Conservation (phyloP, 2,329 filamentous ascomycete genomes). For the Lasiodiplodia theobromae region DNA sequence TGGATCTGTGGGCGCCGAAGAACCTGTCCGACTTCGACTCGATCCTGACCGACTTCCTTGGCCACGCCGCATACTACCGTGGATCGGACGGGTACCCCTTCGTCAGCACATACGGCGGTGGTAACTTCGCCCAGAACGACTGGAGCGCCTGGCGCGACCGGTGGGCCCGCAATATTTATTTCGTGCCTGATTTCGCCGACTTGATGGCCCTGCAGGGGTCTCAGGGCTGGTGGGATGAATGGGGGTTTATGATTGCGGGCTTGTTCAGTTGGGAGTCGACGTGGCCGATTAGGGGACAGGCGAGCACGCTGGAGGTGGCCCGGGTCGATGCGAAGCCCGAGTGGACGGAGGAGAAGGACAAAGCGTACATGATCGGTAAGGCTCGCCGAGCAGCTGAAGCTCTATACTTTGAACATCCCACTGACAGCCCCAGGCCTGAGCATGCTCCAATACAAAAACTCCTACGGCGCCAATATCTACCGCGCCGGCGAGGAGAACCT, state of each 20-base stretch:
- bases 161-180: slow-evolving; percentile 35
- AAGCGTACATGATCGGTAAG: slow-evolving; percentile 45
- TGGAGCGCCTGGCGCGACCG: not conserved
- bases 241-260: slow-evolving; percentile 45
- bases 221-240: slow-evolving; percentile 41
- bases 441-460: slow-evolving; percentile 45
- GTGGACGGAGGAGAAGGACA: slow-evolving; percentile 36
- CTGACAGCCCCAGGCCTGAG: slow-evolving; percentile 4
- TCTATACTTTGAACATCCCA: too few relatives aligned
- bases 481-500: slow-evolving; percentile 46
- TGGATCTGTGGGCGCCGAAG: slow-evolving; percentile 14
- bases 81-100: slow-evolving; percentile 6
- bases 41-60: slow-evolving; percentile 14
- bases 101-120: slow-evolving; percentile 2
- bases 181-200: slow-evolving; percentile 42
- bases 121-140: not conserved
- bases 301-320: slow-evolving; percentile 29
- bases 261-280: slow-evolving; percentile 50
- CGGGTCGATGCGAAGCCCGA: slow-evolving; percentile 37
- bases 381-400: too few relatives aligned
- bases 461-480: slow-evolving; percentile 42
- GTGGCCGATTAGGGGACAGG: slow-evolving; percentile 38
- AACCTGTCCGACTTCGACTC: slow-evolving; percentile 6
- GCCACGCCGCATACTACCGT: slow-evolving; percentile 1
- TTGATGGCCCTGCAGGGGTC: slow-evolving; percentile 42